phyloP scores from a whole-genome alignment of 2,329 filamentous ascomycete genomes.

The Beauveria rudraprayagi region DNA sequence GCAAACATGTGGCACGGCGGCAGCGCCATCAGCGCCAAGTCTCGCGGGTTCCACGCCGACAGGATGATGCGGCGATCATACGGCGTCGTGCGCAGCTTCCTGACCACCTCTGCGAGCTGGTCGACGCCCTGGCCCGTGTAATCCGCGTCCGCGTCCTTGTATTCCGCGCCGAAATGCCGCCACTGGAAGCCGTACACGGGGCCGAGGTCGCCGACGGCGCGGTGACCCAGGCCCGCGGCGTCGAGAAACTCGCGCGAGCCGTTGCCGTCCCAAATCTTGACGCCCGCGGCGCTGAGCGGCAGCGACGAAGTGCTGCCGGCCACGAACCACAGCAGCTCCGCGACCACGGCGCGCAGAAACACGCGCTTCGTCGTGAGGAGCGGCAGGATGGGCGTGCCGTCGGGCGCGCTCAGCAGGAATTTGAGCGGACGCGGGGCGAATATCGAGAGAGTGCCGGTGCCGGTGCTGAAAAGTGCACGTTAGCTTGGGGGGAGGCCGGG shows the following conservation, averaged over 20 bases:
- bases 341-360: conserved; percentile 81
- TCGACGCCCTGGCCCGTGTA: conserved; percentile 87
- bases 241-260: conserved; percentile 87
- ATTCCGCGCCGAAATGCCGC: conserved; percentile 94
- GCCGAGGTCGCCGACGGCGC: conserved; percentile 81
- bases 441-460: conserved; percentile 83
- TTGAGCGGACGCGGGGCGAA: conserved; percentile 83
- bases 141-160: conserved; percentile 68
- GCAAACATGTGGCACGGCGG: conserved; percentile 98
- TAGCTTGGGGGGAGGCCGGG: not conserved
- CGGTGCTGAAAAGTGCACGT: conserved; percentile 54
- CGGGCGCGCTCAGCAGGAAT: conserved; percentile 63
- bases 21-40: conserved; percentile 79
- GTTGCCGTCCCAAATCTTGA: conserved; percentile 99
- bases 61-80: conserved; percentile 88
- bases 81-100: conserved; percentile 74
- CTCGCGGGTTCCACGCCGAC: conserved; percentile 86
- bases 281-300: conserved; percentile 66
- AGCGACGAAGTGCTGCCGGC: conserved; percentile 73
- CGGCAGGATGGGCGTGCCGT: conserved; percentile 61
- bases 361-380: conserved; percentile 97
- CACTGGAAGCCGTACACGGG: conserved; percentile 98
- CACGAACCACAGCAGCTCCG: conserved; percentile 94
- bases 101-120: conserved; percentile 82
- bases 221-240: conserved; percentile 69